Base-by-base conservation (phyloP, 148 eudicot species). In the Arbutus unedo region DNA sequence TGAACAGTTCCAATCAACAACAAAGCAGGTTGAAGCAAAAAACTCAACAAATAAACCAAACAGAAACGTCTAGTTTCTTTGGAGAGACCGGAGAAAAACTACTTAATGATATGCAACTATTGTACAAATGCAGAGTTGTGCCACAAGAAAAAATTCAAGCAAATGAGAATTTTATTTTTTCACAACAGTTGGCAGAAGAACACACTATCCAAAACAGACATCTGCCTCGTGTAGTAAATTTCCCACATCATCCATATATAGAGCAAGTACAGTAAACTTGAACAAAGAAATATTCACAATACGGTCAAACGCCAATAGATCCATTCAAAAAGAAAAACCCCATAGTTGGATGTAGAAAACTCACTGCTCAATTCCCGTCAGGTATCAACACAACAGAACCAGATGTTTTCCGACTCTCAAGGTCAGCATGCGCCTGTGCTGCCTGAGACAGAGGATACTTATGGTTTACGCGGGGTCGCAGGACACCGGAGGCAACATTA, bases 371-470 rank as follows among this genome's bases (percentile, higher is more conserved):
- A 50, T 75, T 80, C 47, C 64, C 87, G 44, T 91, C 94, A 38
- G 98, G 97, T 81, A 95, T 92, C 80, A 95, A 89, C 90, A 95
- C 93, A 75, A 91, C 85, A 7, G 96, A 95, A 18, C 98, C 97
- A 38, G 96, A 90, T 10, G 96, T 93, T 79, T 81, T 91, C 3
- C 93, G 87, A 70, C 84, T 86, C 87, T 92, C 97, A 56, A 95
- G 93, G 83, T 94, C 97, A n/a, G 88, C 82, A 74, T 95, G 98
- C 0, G 98, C 98, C 82, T 88, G 91, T 3, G 93, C 94, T 3
- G 95, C 98, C 81, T 95, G 85, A 74, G 97, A 95, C 21, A 95
- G 83, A n/a, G 91, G 90, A 72, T 92, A 95, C 66, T 81, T 92
- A 50, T 93, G 98, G 80, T 95, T 95, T 47, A 93, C 93, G 50